Evolutionary conservation across 106 monocot genomes (phyloP), one percentile per base, ranked within the genome.

Genomic region (Vanilla planifolia): DNA sequence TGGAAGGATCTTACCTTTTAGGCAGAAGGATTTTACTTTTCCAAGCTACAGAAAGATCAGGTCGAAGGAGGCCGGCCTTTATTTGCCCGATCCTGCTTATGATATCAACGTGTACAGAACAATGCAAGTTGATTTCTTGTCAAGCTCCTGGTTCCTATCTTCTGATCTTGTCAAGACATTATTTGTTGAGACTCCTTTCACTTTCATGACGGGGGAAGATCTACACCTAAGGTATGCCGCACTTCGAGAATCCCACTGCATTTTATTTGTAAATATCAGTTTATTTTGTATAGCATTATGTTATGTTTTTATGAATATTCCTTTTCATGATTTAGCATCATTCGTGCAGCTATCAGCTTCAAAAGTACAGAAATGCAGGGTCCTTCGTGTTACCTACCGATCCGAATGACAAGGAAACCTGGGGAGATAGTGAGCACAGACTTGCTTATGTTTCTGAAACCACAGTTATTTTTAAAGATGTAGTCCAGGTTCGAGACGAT

Each of bases 371-470:
- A 55, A 84, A 81, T 58, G 90, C 96, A 0, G 91, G 91, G 6
- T 96, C 96, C 1, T 96, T 63, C 64, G 96, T 96, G 60, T 44
- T 96, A 19, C 96, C 96, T 0, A 91, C 91, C 20, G 96, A 87
- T 71, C 84, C 84, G 15, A 77, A 71, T 23, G 87, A 96, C 73
- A 96, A 85, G 51, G 96, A 87, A 37, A 96, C 96, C 17, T 87
- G 96, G 96, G 96, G 96, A 19, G 96, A 96, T 64, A 96, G 96
- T 24, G 96, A 96, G 81, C 96, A 96, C 67, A 70, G 95, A 30
- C 90, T 96, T 43, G 95, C 95, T n/a, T 90, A 96, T 48, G 86
- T 96, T 5, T 80, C 90, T 10, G 96, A 96, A 60, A 96, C 96
- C 20, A 96, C 96, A 0, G 96, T 96, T 19, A 96, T 96, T 44